Conservation (phyloP, 164 flowering plant species). For the Sextonia rubra region DNA sequence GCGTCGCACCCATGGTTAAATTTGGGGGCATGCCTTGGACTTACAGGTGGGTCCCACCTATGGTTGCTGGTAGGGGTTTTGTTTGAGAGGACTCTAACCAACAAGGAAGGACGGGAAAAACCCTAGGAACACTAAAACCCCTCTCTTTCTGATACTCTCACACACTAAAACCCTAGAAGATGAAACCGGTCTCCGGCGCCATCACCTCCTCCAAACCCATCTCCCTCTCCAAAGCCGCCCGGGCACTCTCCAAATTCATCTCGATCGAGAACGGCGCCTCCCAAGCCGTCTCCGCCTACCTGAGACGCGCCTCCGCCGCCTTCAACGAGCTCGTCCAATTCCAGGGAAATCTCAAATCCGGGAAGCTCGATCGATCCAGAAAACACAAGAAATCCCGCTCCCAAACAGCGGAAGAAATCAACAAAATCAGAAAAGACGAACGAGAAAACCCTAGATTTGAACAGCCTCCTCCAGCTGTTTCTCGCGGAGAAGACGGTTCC, state of each 20-base stretch:
- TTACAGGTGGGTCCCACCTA: too few species aligned
- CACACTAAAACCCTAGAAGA: too few species aligned
- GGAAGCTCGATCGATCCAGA: too few species aligned
- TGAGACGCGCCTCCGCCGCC: slow-evolving; percentile 21
- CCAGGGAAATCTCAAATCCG: slow-evolving; percentile 18
- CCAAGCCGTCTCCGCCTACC: slow-evolving; percentile 19
- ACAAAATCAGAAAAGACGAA: background rate
- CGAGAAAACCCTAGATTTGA: background rate
- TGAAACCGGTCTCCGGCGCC: slow-evolving; percentile 21
- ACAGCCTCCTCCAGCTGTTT: background rate
- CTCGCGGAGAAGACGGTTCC: background rate
- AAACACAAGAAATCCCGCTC: background rate
- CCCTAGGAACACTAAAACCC: background rate
- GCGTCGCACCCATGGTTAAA: too few species aligned
- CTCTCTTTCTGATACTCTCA: background rate
- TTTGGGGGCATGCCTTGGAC: too few species aligned
- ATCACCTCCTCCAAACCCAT: slow-evolving; percentile 25
- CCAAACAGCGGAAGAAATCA: background rate
- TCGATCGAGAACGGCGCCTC: slow-evolving; percentile 21
- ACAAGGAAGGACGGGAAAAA: background rate
- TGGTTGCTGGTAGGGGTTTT: too few species aligned
- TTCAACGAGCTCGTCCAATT: slow-evolving; percentile 27
- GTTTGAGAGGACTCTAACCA: too few species aligned
- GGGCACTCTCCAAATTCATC: slow-evolving; percentile 19
- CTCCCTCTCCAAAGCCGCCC: slow-evolving; percentile 26